Evolutionary conservation across 345 rosid species (phyloP).

Genomic region (Salix brachista): DNA sequence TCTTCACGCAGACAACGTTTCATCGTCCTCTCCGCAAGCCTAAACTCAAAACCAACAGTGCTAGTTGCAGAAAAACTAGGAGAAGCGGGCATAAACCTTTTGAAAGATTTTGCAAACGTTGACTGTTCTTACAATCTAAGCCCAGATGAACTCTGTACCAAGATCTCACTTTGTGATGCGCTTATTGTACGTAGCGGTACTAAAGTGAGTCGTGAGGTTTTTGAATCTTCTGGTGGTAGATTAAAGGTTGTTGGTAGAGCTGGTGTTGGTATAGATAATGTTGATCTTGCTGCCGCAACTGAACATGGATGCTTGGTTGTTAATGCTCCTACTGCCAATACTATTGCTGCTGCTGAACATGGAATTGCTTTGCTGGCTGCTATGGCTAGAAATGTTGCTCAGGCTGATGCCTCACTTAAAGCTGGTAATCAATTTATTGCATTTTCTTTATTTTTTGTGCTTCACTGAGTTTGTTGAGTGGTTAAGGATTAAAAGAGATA

Average conservation of each 20-base stretch:
- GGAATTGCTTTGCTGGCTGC: conserved; percentile 85
- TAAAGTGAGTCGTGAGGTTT: conserved; percentile 70
- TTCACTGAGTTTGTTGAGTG: background rate
- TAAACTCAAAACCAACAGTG: conserved; percentile 56
- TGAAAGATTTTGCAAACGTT: conserved; percentile 59
- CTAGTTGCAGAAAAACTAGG: conserved; percentile 88
- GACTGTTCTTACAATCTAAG: conserved; percentile 79
- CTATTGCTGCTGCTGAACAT: conserved; percentile 91
- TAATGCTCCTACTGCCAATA: conserved; percentile 89
- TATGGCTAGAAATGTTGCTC: conserved; percentile 89
- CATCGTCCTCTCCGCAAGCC: conserved; percentile 14
- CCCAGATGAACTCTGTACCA: conserved; percentile 80
- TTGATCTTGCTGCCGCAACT: conserved; percentile 88
- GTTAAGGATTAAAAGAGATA: background rate
- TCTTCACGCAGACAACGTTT: background rate
- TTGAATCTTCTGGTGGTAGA: conserved; percentile 72
- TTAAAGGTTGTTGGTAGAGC: conserved; percentile 92
- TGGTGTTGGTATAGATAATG: conserved; percentile 91
- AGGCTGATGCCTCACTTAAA: conserved; percentile 80
- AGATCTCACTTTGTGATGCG: conserved; percentile 90
- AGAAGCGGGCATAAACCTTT: conserved; percentile 57
- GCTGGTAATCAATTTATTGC: conserved; percentile 51
- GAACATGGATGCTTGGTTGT: conserved; percentile 88
- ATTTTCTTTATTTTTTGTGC: background rate
- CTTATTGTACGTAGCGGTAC: conserved; percentile 82